Conservation (phyloP, 345 rosid species). For the Combretum micranthum region DNA sequence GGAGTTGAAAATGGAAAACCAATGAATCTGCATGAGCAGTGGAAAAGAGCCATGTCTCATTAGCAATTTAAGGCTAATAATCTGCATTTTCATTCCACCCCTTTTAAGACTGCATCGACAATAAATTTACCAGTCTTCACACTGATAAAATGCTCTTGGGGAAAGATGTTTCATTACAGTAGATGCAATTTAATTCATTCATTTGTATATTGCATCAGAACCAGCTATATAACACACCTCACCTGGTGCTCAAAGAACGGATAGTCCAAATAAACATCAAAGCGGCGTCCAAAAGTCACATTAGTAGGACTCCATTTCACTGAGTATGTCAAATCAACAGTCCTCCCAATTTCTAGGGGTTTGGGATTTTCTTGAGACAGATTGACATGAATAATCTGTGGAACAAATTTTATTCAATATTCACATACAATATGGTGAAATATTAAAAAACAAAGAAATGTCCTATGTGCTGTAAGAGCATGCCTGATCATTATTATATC, state of each 20-base stretch:
- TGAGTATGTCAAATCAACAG: slow-evolving; percentile 70
- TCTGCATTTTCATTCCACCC: too few species aligned
- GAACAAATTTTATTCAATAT: too few species aligned
- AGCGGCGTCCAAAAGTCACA: slow-evolving; percentile 77
- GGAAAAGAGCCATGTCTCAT: too few species aligned
- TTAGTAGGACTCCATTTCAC: slow-evolving; percentile 68
- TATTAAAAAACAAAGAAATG: neutral
- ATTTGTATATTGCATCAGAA: too few species aligned
- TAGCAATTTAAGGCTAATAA: too few species aligned
- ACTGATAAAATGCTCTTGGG: too few species aligned
- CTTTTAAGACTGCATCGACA: too few species aligned
- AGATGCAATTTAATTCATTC: too few species aligned
- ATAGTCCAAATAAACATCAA: slow-evolving; percentile 87
- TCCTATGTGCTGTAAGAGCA: slow-evolving; percentile 3
- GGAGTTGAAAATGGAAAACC: slow-evolving; percentile 96
- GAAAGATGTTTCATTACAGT: too few species aligned
- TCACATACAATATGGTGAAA: slow-evolving; percentile 6
- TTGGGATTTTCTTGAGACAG: slow-evolving; percentile 75
- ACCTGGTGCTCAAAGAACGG: slow-evolving; percentile 99
- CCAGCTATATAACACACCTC: neutral
- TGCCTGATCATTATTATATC: slow-evolving; percentile 84
- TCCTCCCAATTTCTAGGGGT: slow-evolving; percentile 63
- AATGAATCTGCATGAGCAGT: slow-evolving; percentile 57
- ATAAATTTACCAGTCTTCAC: too few species aligned
- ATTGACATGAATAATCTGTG: slow-evolving; percentile 83